Conservation (phyloP, 2,329 filamentous ascomycete species). For the Fusarium marasasianum region DNA sequence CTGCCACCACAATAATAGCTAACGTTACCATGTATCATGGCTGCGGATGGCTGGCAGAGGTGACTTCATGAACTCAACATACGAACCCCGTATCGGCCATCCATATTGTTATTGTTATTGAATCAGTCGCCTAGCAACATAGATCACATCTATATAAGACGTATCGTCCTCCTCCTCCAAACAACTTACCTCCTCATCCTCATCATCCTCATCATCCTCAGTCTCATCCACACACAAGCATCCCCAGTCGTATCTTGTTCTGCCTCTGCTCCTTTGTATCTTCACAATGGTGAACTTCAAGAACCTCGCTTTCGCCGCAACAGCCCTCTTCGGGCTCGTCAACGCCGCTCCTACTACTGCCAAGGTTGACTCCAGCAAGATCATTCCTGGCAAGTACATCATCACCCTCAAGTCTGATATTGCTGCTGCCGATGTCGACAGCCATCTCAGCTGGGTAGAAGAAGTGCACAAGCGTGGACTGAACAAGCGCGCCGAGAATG, state of each 20-base stretch:
- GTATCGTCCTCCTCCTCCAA: background rate
- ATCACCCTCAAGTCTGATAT: conserved; percentile 67
- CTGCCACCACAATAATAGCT: background rate
- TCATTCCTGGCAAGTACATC: conserved; percentile 62
- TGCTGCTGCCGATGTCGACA: conserved; percentile 54
- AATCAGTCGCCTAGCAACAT: background rate
- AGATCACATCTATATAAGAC: conserved; percentile 35
- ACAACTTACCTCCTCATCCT: conserved; percentile 10
- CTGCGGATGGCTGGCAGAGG: background rate
- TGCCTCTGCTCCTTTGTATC: background rate
- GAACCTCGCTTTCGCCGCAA: conserved; percentile 39
- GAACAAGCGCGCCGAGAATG: conserved; percentile 54
- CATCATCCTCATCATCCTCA: conserved; percentile 1
- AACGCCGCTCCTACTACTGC: conserved; percentile 37
- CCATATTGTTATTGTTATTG: conserved; percentile 9
- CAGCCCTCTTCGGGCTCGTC: conserved; percentile 37
- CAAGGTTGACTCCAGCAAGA: conserved; percentile 24
- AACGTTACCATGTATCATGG: background rate
- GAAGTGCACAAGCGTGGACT: conserved; percentile 64
- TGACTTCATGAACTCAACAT: background rate
- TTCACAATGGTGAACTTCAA: conserved; percentile 46
- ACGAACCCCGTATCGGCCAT: background rate
- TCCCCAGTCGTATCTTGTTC: background rate
- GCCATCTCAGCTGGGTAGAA: conserved; percentile 60
- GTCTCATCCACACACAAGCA: conserved; percentile 16